Evolutionary conservation across 352 stramenopile genomes (phyloP).

Genomic region (Phytophthora chlamydospora): DNA sequence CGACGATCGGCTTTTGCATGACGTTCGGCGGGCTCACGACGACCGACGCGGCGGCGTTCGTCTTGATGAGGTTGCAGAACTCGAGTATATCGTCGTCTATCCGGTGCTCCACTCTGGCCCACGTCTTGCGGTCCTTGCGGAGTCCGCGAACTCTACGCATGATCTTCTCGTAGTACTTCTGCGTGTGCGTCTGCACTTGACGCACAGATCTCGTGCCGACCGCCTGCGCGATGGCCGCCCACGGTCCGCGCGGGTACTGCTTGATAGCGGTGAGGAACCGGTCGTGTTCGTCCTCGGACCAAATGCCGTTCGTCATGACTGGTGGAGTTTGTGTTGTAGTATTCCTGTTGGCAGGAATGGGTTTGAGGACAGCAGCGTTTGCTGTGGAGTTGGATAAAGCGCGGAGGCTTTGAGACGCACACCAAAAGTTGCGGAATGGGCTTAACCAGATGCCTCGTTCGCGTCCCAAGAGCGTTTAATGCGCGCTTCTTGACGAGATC

Average conservation of each 20-base stretch:
- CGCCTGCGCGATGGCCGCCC: conserved; percentile 44
- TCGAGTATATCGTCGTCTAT: conserved; percentile 59
- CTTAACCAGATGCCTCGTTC: too few relatives aligned
- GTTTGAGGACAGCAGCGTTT: too few relatives aligned
- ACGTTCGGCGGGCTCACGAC: conserved; percentile 25
- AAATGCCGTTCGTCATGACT: conserved; percentile 55
- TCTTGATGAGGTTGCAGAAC: conserved; percentile 57
- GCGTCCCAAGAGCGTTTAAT: too few relatives aligned
- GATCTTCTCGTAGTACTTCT: conserved; percentile 82
- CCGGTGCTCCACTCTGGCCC: conserved; percentile 56
- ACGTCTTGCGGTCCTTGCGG: conserved; percentile 60
- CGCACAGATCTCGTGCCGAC: conserved; percentile 57
- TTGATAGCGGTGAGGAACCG: conserved; percentile 58
- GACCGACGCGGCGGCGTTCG: conserved; percentile 33
- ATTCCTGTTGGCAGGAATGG: too few relatives aligned
- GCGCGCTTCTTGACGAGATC: too few relatives aligned
- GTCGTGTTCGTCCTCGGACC: conserved; percentile 66
- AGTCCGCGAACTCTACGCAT: conserved; percentile 59
- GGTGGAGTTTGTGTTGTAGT: too few relatives aligned
- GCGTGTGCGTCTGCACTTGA: conserved; percentile 71
- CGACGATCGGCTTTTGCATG: conserved; percentile 11
- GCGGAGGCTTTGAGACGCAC: too few relatives aligned
- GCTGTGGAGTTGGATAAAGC: too few relatives aligned
- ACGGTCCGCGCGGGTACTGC: conserved; percentile 51
- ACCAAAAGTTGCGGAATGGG: too few relatives aligned